Conservation (phyloP, 2,329 filamentous ascomycete genomes). For the Arthroderma sp. region DNA sequence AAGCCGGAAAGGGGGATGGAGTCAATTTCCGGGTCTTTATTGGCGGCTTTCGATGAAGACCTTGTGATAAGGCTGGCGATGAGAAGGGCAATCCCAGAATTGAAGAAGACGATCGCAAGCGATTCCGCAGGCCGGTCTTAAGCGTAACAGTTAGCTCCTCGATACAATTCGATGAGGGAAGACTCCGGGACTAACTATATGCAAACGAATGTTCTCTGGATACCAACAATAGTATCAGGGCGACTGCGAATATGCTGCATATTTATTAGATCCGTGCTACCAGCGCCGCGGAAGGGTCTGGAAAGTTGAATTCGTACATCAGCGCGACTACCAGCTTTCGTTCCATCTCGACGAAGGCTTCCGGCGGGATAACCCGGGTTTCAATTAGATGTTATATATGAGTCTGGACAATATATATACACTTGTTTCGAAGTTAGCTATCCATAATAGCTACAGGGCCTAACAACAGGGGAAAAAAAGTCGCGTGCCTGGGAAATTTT, state of each 20-base stretch:
- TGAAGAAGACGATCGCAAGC: slow-evolving; percentile 28
- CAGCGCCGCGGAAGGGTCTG: too few relatives aligned
- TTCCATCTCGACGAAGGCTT: too few relatives aligned
- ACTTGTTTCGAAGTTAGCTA: too few relatives aligned
- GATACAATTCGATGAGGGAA: background rate
- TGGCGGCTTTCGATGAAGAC: slow-evolving; percentile 11
- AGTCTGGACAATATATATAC: too few relatives aligned
- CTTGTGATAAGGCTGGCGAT: slow-evolving; percentile 22
- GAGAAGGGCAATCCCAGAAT: slow-evolving; percentile 27
- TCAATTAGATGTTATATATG: too few relatives aligned
- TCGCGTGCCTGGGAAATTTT: too few relatives aligned
- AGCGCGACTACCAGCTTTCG: too few relatives aligned
- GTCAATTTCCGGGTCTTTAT: slow-evolving; percentile 1
- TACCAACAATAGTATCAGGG: background rate
- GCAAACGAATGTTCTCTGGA: slow-evolving; percentile 17
- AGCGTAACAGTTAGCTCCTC: background rate
- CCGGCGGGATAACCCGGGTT: too few relatives aligned
- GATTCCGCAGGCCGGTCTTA: slow-evolving; percentile 36
- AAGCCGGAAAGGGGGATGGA: slow-evolving; percentile 6
- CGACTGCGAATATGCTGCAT: slow-evolving; percentile 2
- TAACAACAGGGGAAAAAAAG: too few relatives aligned
- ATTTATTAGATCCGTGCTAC: too few relatives aligned
- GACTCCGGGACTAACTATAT: background rate
- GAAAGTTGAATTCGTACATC: too few relatives aligned
- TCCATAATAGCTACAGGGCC: too few relatives aligned